Conservation (phyloP, 2,329 filamentous ascomycete species). For the Aspergillus puulaauensis region DNA sequence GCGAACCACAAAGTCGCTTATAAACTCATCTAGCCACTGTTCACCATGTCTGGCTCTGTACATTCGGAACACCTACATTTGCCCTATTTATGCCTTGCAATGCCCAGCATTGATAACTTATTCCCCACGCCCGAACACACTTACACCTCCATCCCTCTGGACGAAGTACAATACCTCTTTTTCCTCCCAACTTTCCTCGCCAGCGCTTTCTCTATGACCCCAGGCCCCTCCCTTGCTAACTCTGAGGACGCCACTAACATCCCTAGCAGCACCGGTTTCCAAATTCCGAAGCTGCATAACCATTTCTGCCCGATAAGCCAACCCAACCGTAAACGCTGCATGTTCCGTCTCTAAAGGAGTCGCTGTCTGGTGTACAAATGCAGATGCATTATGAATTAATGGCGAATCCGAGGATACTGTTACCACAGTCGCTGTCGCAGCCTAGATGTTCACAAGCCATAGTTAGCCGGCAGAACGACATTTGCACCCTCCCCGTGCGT, state of each 20-base stretch:
- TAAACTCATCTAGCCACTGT: not conserved
- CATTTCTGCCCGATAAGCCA: constrained; percentile 73
- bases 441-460: constrained; percentile 38
- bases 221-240: constrained; percentile 61
- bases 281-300: constrained; percentile 72
- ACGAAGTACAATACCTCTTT: constrained; percentile 81
- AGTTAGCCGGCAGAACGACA: constrained; percentile 1
- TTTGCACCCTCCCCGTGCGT: not conserved
- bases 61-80: not conserved
- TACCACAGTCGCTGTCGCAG: constrained; percentile 65
- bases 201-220: constrained; percentile 32
- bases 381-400: constrained; percentile 54
- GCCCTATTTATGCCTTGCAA: not conserved
- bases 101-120: constrained; percentile 27
- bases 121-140: constrained; percentile 80
- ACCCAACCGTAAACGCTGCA: constrained; percentile 66
- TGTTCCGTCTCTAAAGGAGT: constrained; percentile 70
- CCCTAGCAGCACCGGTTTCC: constrained; percentile 84
- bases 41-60: not conserved
- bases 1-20: constrained; percentile 2
- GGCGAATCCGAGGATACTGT: constrained; percentile 72
- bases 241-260: constrained; percentile 85
- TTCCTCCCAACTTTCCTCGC: constrained; percentile 44
- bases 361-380: constrained; percentile 43
- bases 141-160: constrained; percentile 73